Percentiles rank a stretch among this genome's conserved stretches.
Conservation (phyloP, 345 rosid species). For the Trapa incisa region DNA sequence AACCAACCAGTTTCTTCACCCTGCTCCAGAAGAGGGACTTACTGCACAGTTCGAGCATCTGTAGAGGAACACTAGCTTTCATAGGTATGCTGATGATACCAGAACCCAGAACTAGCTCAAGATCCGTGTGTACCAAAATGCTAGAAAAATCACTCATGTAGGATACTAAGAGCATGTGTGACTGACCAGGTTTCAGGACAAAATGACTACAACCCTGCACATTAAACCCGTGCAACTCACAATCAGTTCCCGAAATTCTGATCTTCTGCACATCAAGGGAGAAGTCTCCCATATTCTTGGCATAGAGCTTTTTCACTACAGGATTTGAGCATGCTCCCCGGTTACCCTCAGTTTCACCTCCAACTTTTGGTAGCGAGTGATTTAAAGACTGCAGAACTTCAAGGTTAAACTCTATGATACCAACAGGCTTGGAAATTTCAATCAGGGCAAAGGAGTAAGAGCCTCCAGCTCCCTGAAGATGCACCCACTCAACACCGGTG, state of each 20-base stretch:
- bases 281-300: conserved; percentile 51
- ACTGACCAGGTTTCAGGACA: conserved; percentile 51
- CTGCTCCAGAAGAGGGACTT: conserved; percentile 48
- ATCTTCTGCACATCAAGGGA: conserved; percentile 46
- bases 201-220: conserved; percentile 47
- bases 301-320: conserved; percentile 45
- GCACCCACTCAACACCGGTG: conserved; percentile 67
- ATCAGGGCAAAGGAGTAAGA: conserved; percentile 33
- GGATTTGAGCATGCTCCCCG: conserved; percentile 33
- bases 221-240: conserved; percentile 42
- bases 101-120: conserved; percentile 40
- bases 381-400: conserved; percentile 24
- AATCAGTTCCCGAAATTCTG: conserved; percentile 40
- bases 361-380: conserved; percentile 24
- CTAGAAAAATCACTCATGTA: conserved; percentile 43
- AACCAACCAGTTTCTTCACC: conserved; percentile 35
- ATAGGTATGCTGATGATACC: conserved; percentile 57
- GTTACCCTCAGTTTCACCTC: conserved; percentile 23
- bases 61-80: conserved; percentile 51
- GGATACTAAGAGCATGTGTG: conserved; percentile 40
- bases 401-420: conserved; percentile 42
- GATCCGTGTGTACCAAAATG: conserved; percentile 35
- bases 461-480: conserved; percentile 51
- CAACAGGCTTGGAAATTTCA: conserved; percentile 42
- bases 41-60: conserved; percentile 45